These are phyloP conservation scores for Lodderomyces metapsilosis DNA, from an alignment of 1,139 yeast species.

Conservation along the genomic window DNA sequence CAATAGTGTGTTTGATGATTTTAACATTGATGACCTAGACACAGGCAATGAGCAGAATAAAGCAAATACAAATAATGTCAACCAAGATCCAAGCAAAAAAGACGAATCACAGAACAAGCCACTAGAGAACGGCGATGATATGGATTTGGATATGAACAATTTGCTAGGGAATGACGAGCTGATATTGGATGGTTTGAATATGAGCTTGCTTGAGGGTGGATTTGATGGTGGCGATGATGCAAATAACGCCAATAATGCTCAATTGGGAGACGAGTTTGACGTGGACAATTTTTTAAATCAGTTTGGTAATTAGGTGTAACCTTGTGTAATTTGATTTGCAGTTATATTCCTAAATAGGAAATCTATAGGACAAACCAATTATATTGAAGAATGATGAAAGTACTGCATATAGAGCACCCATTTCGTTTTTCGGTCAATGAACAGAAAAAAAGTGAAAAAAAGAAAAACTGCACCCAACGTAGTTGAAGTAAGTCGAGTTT, in stretches of 20 bases:
- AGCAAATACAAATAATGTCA: conserved; percentile 8
- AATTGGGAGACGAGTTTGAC: conserved; percentile 36
- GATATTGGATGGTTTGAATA: conserved; percentile 44
- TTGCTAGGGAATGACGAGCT: conserved; percentile 43
- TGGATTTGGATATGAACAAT: conserved; percentile 42
- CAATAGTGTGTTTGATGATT: conserved; percentile 6
- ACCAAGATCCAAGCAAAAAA: conserved; percentile 9
- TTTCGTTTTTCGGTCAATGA: conserved; percentile 9
- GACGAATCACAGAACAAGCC: conserved; percentile 3
- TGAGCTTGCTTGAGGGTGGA: conserved; percentile 41
- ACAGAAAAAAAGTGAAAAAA: conserved; percentile 4
- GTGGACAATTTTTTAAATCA: conserved; percentile 49
- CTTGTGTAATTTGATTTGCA: background rate
- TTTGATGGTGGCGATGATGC: conserved; percentile 22
- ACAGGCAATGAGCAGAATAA: background rate
- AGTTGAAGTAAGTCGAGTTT: too few relatives aligned
- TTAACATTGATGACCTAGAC: conserved; percentile 7
- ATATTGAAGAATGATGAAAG: conserved; percentile 12
- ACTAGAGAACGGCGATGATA: conserved; percentile 16
- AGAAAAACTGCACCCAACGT: too few relatives aligned
- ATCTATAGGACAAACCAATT: conserved; percentile 28
- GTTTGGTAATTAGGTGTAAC: conserved; percentile 28
- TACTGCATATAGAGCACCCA: conserved; percentile 7
- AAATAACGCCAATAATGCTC: conserved; percentile 16
- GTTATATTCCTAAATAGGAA: background rate